Base-by-base conservation (phyloP, 2,329 filamentous ascomycete genomes). In the Botrytis byssoidea region DNA sequence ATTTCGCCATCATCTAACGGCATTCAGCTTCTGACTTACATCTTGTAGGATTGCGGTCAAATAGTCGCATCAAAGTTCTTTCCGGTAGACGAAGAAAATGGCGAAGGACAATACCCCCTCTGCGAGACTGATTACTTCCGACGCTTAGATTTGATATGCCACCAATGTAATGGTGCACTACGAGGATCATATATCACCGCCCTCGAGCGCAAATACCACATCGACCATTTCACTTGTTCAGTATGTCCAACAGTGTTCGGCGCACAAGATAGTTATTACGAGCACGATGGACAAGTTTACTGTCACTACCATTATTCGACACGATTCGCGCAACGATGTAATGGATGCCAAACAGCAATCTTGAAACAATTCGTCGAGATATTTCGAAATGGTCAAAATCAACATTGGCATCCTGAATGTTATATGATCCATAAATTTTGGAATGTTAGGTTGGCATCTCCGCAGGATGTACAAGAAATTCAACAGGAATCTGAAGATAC, bases 361-460 rank as follows among this genome's bases (percentile, higher is more conserved):
- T 86, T 99, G 61, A 99, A 99, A 85, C 96, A 99, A 82, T 99
- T 99, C 82, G 96, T 99, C 75, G 96, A 99, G 83, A 98, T 99
- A 75, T 99, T 95, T 83, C 92, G 96, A 78, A 98, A 98, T 83
- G 95, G 95, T 2, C 93, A 97, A 82, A 98, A 98, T 81, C 96
- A 99, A 81, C 96, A 99, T 82, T 99, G 96, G 96, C 96, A 99
- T 81, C 96, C 96, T 2, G 96, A 99, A 83, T 99, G 96, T 83
- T 99, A 99, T 83, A 99, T 99, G 96, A 99, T 99, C 76, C 96
- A 99, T 85, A 99, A 99, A 81, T 99, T 98, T 83, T 99, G 96
- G 96, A 99, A 98, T 81, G 96, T 99, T 74, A 91, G 96, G 70
- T 86, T 99, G 55, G 81, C 81, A 42, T 80, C 79, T 12, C 76